These are phyloP conservation scores for Fusarium staphyleae DNA, from an alignment of 2,329 filamentous ascomycete genomes.

Conservation along the genomic window DNA sequence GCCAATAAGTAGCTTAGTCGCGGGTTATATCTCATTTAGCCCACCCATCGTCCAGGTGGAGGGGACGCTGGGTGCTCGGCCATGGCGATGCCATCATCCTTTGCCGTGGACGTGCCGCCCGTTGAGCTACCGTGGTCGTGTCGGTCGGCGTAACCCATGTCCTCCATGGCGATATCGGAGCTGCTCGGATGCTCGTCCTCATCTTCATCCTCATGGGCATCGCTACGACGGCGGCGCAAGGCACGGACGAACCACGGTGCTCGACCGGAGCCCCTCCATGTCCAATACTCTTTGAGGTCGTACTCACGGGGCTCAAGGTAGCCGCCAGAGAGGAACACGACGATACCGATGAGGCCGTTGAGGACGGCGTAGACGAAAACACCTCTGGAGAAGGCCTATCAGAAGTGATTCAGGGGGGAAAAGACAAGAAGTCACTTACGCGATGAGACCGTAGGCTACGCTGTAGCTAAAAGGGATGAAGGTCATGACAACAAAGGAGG, in stretches of 20 bases:
- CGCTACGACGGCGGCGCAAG: conserved; percentile 30
- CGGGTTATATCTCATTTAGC: conserved; percentile 7
- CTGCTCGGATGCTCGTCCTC: conserved; percentile 9
- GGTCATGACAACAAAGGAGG: conserved; percentile 76
- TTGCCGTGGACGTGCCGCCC: conserved; percentile 31
- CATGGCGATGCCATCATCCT: conserved; percentile 30
- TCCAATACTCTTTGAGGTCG: conserved; percentile 64
- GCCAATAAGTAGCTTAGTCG: background rate
- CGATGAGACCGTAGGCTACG: conserved; percentile 79
- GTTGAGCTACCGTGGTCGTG: conserved; percentile 28
- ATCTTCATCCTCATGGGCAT: background rate
- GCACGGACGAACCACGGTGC: conserved; percentile 58
- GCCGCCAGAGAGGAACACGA: conserved; percentile 54
- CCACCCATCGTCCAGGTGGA: conserved; percentile 24
- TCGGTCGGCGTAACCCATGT: conserved; percentile 12
- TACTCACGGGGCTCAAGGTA: conserved; percentile 58
- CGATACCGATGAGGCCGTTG: conserved; percentile 55
- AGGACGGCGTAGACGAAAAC: conserved; percentile 62
- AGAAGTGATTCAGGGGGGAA: background rate
- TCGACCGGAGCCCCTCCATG: conserved; percentile 57
- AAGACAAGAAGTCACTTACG: conserved; percentile 52
- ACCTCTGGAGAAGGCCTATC: conserved; percentile 48
- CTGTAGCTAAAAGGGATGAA: conserved; percentile 83
- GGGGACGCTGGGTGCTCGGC: conserved; percentile 30
- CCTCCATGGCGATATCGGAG: conserved; percentile 19